Percentiles rank a stretch among this genome's conserved stretches.
Evolutionary conservation across 1,284 basidiomycete genomes (phyloP).

Genomic region (Sporisorium graminicola): DNA sequence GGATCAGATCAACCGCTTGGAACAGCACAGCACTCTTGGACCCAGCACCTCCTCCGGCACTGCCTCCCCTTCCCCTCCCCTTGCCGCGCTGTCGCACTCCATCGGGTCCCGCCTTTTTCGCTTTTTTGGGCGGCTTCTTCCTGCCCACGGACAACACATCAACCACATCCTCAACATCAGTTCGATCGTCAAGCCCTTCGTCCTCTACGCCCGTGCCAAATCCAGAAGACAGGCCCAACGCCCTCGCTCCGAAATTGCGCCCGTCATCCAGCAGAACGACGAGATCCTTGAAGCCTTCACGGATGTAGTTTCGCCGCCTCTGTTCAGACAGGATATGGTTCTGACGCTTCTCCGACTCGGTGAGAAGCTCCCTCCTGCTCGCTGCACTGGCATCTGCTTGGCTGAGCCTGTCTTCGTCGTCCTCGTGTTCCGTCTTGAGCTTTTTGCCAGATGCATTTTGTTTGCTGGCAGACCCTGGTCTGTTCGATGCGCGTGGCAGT

Average conservation of each 20-base stretch:
- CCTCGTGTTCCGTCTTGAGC: slow-evolving; percentile 57
- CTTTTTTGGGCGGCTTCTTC: slow-evolving; percentile 57
- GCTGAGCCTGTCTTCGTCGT: slow-evolving; percentile 19
- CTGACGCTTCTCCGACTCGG: slow-evolving; percentile 63
- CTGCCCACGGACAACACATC: slow-evolving; percentile 48
- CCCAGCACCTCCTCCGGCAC: slow-evolving; percentile 65
- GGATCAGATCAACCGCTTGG: slow-evolving; percentile 67
- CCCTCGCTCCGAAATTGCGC: slow-evolving; percentile 64
- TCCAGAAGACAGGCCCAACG: slow-evolving; percentile 63
- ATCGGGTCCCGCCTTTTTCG: slow-evolving; percentile 50
- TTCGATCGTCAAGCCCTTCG: slow-evolving; percentile 65
- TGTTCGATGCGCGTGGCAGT: slow-evolving; percentile 10
- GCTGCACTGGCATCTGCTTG: slow-evolving; percentile 14
- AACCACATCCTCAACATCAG: slow-evolving; percentile 60
- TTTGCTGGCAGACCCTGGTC: slow-evolving; percentile 1
- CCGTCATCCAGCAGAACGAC: slow-evolving; percentile 66
- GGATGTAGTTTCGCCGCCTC: slow-evolving; percentile 65
- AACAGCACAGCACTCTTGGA: slow-evolving; percentile 67
- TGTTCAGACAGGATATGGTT: slow-evolving; percentile 67
- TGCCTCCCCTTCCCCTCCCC: slow-evolving; percentile 65
- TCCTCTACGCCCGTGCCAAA: slow-evolving; percentile 68
- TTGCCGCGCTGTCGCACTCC: slow-evolving; percentile 59
- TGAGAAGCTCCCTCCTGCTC: slow-evolving; percentile 56
- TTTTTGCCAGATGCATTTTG: slow-evolving; percentile 47
- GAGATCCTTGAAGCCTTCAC: slow-evolving; percentile 67